A percentile compares a stretch with the other conserved stretches of the same genome.
Conservation (phyloP, 495 filamentous ascomycete species). For the Hypoxylon subgilvum region DNA sequence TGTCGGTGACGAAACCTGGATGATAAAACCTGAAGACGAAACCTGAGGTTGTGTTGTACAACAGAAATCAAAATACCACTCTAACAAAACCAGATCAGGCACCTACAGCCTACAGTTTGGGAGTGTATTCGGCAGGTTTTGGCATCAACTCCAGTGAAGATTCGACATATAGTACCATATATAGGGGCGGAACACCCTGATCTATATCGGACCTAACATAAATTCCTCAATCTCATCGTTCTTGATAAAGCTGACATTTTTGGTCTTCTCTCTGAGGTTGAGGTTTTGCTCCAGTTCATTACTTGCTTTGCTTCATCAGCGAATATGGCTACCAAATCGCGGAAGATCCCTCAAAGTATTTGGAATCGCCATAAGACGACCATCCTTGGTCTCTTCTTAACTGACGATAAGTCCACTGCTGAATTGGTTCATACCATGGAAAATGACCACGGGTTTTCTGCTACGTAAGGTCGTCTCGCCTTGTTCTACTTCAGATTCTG, state of each 20-base stretch:
- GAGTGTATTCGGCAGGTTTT: too few species aligned
- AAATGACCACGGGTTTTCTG: constrained; percentile 18
- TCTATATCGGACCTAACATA: too few species aligned
- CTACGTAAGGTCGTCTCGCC: constrained; percentile 17
- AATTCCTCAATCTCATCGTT: too few species aligned
- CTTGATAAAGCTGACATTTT: too few species aligned
- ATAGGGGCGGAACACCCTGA: too few species aligned
- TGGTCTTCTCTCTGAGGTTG: too few species aligned
- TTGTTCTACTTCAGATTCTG: not conserved
- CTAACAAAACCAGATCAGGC: too few species aligned
- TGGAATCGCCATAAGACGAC: constrained; percentile 31
- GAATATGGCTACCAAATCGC: constrained; percentile 15
- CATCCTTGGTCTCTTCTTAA: constrained; percentile 26
- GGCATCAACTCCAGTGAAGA: too few species aligned
- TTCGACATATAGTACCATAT: too few species aligned
- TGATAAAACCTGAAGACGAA: not conserved
- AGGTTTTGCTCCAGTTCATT: too few species aligned
- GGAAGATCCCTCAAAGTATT: constrained; percentile 7
- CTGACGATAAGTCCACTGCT: constrained; percentile 1
- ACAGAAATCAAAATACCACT: not conserved
- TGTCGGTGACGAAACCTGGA: constrained; percentile 26
- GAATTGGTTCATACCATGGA: constrained; percentile 23
- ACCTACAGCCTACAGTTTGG: not conserved
- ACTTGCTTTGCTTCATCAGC: not conserved
- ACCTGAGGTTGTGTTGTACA: not conserved